phyloP scores from a whole-genome alignment of 1,139 yeast genomes.

The Diutina mesorugosa region DNA sequence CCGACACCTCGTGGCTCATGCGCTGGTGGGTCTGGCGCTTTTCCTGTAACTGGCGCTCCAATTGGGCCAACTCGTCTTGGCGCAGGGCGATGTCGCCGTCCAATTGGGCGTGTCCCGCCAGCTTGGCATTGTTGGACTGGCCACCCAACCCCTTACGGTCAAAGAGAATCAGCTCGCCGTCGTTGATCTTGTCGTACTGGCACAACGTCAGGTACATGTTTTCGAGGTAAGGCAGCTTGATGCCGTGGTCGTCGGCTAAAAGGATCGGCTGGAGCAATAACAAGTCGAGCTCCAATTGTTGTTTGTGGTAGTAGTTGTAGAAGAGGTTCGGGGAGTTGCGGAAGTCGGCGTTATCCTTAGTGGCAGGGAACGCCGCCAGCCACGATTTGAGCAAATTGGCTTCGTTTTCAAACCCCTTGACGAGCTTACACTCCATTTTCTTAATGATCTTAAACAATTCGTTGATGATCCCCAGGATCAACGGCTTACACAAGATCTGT shows the following conservation, averaged over 20 bases:
- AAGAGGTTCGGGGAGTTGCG: slow-evolving; percentile 18
- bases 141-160: slow-evolving; percentile 10
- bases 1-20: neutral
- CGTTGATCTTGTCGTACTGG: slow-evolving; percentile 45
- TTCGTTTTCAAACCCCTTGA: slow-evolving; percentile 55
- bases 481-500: slow-evolving; percentile 75
- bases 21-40: neutral
- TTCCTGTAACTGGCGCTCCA: neutral
- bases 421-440: slow-evolving; percentile 66
- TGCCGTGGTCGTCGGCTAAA: slow-evolving; percentile 73
- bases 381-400: slow-evolving; percentile 41
- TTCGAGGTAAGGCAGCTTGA: slow-evolving; percentile 83
- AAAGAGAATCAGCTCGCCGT: slow-evolving; percentile 20
- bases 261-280: slow-evolving; percentile 74
- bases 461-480: slow-evolving; percentile 63
- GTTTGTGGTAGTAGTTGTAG: slow-evolving; percentile 44
- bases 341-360: slow-evolving; percentile 18
- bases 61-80: neutral
- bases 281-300: slow-evolving; percentile 55
- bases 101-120: neutral
- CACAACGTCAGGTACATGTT: slow-evolving; percentile 72
- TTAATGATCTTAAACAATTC: slow-evolving; percentile 66
- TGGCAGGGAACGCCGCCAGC: slow-evolving; percentile 29
- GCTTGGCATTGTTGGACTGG: neutral
- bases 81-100: neutral